These are phyloP conservation scores for Trebouxiophyceae sp. DNA, from an alignment of 163 green algal species.

Conservation along the genomic window DNA sequence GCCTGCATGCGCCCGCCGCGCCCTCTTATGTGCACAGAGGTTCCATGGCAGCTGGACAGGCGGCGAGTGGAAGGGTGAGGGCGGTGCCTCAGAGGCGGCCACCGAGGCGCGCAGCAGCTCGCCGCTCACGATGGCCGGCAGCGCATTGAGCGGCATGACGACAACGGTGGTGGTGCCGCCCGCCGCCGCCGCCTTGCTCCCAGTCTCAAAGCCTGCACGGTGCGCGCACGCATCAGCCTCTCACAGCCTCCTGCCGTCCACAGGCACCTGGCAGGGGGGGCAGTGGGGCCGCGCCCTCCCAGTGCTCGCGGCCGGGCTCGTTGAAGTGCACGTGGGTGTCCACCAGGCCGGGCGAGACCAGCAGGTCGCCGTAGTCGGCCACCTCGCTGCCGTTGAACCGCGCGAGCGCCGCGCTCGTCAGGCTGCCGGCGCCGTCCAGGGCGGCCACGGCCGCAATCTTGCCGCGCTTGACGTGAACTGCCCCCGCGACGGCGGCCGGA, in stretches of 20 bases:
- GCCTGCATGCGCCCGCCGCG: too few relatives aligned
- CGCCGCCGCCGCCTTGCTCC: conserved; percentile 70
- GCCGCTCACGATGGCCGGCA: conserved; percentile 60
- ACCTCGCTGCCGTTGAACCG: background rate
- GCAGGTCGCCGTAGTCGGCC: conserved; percentile 66
- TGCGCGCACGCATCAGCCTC: background rate
- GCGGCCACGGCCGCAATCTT: conserved; percentile 21
- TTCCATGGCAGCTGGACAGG: too few relatives aligned
- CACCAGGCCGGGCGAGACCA: conserved; percentile 82
- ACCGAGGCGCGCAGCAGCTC: conserved; percentile 62
- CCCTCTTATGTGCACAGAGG: too few relatives aligned
- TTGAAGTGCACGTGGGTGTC: conserved; percentile 95
- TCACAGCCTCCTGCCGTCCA: background rate
- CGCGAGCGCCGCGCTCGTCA: conserved; percentile 1
- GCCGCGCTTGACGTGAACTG: conserved; percentile 33
- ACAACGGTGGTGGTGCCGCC: conserved; percentile 89
- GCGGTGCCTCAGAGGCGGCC: background rate
- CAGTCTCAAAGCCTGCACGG: conserved; percentile 60
- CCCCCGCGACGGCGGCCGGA: too few relatives aligned
- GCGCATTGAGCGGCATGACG: conserved; percentile 94
- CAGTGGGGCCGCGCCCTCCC: conserved; percentile 67
- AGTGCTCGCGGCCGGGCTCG: conserved; percentile 83
- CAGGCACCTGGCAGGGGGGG: background rate
- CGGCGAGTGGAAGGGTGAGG: background rate
- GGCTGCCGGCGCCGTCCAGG: background rate